Base-by-base conservation (phyloP, 1,284 basidiomycete genomes). In the Singerocomus rubriflavus region DNA sequence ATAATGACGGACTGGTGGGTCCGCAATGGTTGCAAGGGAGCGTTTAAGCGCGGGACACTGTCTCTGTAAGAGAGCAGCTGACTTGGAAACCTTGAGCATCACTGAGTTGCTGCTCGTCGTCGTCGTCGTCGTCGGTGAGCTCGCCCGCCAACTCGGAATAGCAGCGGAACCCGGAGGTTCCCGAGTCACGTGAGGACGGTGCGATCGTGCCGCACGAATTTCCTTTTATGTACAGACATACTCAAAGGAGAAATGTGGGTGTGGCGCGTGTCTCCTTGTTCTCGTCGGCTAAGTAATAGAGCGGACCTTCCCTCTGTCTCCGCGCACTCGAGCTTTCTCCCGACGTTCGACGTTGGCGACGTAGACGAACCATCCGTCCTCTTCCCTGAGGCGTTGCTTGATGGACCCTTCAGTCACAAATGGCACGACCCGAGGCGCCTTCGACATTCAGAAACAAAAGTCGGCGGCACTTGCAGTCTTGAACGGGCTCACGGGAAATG, bases 1-100 rank as follows among this genome's bases (percentile, higher is more conserved):
- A 64, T 94, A 94, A 55, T 81, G 82, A 57, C 91, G 78, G 26
- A 93, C 88, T 30, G 92, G 92, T 13, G 88, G 79, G 65, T 90
- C 83, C 37, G 86, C 82, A 36, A 88, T 85, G 10, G 92, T 94
- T 36, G 92, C 92, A 57, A 94, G 78, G 12, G 71, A 63, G 49
- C 80, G 75, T 26, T 61, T 63, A 27, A 71, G 67, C 30, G 68
- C 21, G 3, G 54, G 48, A 7, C 55, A 50, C 42, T 43, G 55
- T 39, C 47, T 61, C 58, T 46, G 57, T 1, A 68, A 36, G 38
- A 57, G 25, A 26, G 55, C 61, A 39, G 64, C 53, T 26, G 65
- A 48, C 51, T 66, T 67, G 54, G 65, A 56, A 50, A 52, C 48
- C 39, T 41, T 63, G 56, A 68, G 59, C 64, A 66, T 66, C 11